Base-by-base conservation (phyloP, 371 early-diverging fungal species). In the Amoeboradix gromovi region DNA sequence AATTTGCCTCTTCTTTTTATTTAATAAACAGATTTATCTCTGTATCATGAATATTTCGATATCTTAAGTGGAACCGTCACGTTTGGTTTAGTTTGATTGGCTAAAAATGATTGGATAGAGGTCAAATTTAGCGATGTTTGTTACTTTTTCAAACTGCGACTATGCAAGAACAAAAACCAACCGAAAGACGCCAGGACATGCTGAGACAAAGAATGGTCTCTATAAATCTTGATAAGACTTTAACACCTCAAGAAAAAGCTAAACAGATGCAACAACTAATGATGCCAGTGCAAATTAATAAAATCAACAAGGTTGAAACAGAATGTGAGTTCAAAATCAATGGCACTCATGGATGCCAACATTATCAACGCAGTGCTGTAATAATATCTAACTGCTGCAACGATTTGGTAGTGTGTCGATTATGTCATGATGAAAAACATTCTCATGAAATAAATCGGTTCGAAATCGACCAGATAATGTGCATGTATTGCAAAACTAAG, bases 321-420 rank as follows among this genome's bases (percentile, higher is more conserved):
- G 5, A n/a, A n/a, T 67, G 12, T 17, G 28, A 17, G 67, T n/a
- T 17, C 28, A 29, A 67, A 67, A n/a, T n/a, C 48, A 48, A 12
- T 12, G 28, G 28, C 5, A 28, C 12, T 2, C 5, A 85, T 0
- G 97, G 95, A 1, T 98, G 98, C 77, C 82, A 84, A 72, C 98
- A 98, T 76, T 98, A 98, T 77, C 85, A 84, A 73, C 78, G 94
- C 1, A 84, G 85, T 29, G 84, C 84, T 71, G 88, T 89, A 73
- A 72, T 98, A 2, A 84, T 87, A 72, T 90, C 92, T 5, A 84
- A 87, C 68, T 96, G 98, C 73, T 98, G 98, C 76, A 84, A 83
- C 66, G 80, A 80, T 69, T 90, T 90, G 84, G 86, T 82, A 70
- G 77, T 89, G 28, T 98, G 98, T 76, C 83, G 96, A 67, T 87